phyloP scores from a whole-genome alignment of 805 yeast genomes.

The Zygosaccharomyces pseudorouxii region DNA sequence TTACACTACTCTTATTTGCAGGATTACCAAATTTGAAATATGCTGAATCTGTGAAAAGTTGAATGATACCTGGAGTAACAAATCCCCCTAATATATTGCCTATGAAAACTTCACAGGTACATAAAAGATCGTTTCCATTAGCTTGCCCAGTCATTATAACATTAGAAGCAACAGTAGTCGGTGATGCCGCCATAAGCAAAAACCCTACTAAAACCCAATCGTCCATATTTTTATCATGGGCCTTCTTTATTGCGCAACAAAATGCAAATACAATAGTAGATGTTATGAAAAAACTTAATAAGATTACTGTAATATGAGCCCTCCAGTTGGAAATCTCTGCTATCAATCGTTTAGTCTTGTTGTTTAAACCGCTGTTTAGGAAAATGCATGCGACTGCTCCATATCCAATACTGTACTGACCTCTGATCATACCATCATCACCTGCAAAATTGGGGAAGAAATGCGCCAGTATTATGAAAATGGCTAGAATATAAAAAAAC shows the following conservation, averaged over 20 bases:
- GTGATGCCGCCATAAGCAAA: constrained; percentile 79
- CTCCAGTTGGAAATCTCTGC: constrained; percentile 73
- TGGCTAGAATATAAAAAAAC: constrained; percentile 71
- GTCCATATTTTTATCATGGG: constrained; percentile 56
- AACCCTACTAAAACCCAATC: constrained; percentile 78
- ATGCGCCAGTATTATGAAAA: constrained; percentile 69
- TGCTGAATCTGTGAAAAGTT: constrained; percentile 54
- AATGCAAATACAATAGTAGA: constrained; percentile 69
- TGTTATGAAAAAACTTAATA: constrained; percentile 67
- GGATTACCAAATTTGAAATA: constrained; percentile 81
- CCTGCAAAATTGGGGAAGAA: constrained; percentile 80
- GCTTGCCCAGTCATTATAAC: constrained; percentile 89
- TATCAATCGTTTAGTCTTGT: constrained; percentile 58
- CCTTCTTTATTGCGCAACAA: constrained; percentile 57
- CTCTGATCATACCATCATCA: constrained; percentile 71
- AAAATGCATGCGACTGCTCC: constrained; percentile 86
- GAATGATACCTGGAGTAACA: constrained; percentile 78
- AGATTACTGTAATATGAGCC: constrained; percentile 67
- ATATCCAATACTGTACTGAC: constrained; percentile 73
- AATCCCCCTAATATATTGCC: constrained; percentile 86
- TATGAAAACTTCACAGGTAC: constrained; percentile 78
- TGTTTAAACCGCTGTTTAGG: constrained; percentile 73
- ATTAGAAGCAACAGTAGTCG: constrained; percentile 88
- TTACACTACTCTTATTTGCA: constrained; percentile 48
- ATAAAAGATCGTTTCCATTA: constrained; percentile 72